Conservation (phyloP, 768 basidiomycete genomes). For the Agaricus sinodeliciosus region DNA sequence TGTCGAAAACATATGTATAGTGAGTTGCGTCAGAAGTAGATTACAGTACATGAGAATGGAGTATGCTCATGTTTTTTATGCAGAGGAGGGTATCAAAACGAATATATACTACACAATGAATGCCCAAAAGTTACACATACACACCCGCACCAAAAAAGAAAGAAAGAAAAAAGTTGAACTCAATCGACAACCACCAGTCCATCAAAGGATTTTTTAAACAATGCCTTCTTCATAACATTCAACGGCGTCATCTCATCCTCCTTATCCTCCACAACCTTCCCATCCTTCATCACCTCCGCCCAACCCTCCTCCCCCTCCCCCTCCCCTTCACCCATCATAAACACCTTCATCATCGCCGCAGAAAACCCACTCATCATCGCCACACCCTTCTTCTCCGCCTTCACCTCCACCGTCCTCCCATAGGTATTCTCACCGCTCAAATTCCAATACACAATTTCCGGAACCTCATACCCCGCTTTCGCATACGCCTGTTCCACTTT, state of each 20-base stretch:
- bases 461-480: constrained; percentile 62
- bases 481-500: constrained; percentile 46
- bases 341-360: constrained; percentile 62
- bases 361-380: constrained; percentile 69
- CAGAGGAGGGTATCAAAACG: no score
- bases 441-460: constrained; percentile 73
- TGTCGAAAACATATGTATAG: no score
- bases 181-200: constrained; percentile 53
- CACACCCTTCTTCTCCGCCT: constrained; percentile 49
- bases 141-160: background rate
- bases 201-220: constrained; percentile 45
- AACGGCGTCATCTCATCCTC: constrained; percentile 31
- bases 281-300: constrained; percentile 29
- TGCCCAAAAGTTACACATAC: background rate
- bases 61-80: no score
- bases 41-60: no score
- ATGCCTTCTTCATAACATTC: constrained; percentile 39
- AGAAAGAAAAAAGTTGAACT: no score
- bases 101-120: background rate
- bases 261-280: constrained; percentile 20
- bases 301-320: constrained; percentile 24
- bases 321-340: constrained; percentile 48
- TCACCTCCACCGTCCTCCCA: constrained; percentile 38
- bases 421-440: constrained; percentile 27
- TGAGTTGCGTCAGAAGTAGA: no score